Evolutionary conservation across 2,329 filamentous ascomycete species (phyloP).

Genomic region (Sporothrix humicola): DNA sequence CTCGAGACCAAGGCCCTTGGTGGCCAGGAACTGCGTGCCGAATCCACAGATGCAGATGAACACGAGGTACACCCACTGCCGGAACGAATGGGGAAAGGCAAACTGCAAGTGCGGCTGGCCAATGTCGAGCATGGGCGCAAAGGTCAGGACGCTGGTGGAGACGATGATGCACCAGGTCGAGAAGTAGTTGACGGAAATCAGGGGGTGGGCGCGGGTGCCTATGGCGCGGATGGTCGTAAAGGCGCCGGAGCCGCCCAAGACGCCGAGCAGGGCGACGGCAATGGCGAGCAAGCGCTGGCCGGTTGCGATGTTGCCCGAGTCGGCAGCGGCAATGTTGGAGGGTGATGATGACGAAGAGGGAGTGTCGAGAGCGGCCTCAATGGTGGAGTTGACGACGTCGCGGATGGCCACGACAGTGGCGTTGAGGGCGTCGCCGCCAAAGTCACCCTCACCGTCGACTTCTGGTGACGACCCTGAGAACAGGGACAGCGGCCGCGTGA

Average conservation of each 20-base stretch:
- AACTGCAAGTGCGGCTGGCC: slow-evolving; percentile 55
- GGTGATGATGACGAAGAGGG: background rate
- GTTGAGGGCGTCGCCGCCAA: background rate
- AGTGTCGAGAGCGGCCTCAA: background rate
- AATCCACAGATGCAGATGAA: slow-evolving; percentile 78
- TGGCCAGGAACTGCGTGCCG: slow-evolving; percentile 84
- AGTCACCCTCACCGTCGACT: background rate
- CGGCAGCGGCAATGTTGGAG: background rate
- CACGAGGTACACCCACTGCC: slow-evolving; percentile 70
- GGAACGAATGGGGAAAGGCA: slow-evolving; percentile 48
- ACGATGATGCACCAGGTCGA: slow-evolving; percentile 72
- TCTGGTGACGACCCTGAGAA: slow-evolving; percentile 37
- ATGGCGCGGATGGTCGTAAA: slow-evolving; percentile 80
- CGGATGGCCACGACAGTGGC: background rate
- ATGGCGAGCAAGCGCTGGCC: slow-evolving; percentile 39
- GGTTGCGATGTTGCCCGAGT: slow-evolving; percentile 27
- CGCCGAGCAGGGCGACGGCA: slow-evolving; percentile 69
- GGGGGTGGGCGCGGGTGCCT: slow-evolving; percentile 76
- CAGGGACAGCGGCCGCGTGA: slow-evolving; percentile 68
- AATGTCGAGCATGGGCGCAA: slow-evolving; percentile 53
- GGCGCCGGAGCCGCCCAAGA: slow-evolving; percentile 74
- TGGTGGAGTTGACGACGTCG: background rate
- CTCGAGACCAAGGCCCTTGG: slow-evolving; percentile 72
- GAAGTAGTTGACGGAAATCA: slow-evolving; percentile 90
- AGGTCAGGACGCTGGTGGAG: slow-evolving; percentile 63